Conservation (phyloP, 2,329 filamentous ascomycete species). For the Diaporthe ilicicola region DNA sequence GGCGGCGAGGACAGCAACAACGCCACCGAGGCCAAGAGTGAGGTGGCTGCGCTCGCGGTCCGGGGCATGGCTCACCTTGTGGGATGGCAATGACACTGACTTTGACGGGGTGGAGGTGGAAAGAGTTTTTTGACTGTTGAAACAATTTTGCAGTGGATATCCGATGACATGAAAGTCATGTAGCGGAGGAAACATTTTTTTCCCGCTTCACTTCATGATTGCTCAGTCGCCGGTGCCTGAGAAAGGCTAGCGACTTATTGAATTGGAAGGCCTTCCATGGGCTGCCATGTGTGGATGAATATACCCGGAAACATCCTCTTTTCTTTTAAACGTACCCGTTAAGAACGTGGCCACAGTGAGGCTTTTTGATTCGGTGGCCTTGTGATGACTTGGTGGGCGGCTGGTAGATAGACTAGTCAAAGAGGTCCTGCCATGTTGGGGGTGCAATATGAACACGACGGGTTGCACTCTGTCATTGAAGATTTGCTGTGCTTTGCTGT, state of each 20-base stretch:
- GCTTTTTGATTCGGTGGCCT: too few relatives aligned
- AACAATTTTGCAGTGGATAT: neutral
- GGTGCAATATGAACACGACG: too few relatives aligned
- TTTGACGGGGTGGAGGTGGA: neutral
- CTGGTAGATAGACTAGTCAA: too few relatives aligned
- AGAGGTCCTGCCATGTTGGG: too few relatives aligned
- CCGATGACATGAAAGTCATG: neutral
- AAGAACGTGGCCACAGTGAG: neutral
- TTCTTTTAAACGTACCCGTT: slow-evolving; percentile 8
- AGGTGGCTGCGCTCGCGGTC: neutral
- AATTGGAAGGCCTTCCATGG: neutral
- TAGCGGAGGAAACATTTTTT: neutral
- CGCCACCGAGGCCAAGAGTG: slow-evolving; percentile 6
- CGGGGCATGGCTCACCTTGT: slow-evolving; percentile 7
- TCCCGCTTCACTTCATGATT: neutral
- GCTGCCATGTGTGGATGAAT: neutral
- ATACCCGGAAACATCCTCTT: slow-evolving; percentile 15
- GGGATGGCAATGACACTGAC: slow-evolving; percentile 1
- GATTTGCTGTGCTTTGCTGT: too few relatives aligned
- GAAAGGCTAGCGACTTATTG: neutral
- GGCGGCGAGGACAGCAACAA: slow-evolving; percentile 15
- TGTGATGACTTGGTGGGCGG: too few relatives aligned
- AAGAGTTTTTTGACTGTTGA: too few relatives aligned
- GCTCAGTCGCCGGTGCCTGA: neutral
- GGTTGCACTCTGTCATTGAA: too few relatives aligned